A percentile compares a stretch with the other conserved stretches of the same genome.
phyloP scores from a whole-genome alignment of 2,329 filamentous ascomycete genomes.

The Fusarium fujikuroi region DNA sequence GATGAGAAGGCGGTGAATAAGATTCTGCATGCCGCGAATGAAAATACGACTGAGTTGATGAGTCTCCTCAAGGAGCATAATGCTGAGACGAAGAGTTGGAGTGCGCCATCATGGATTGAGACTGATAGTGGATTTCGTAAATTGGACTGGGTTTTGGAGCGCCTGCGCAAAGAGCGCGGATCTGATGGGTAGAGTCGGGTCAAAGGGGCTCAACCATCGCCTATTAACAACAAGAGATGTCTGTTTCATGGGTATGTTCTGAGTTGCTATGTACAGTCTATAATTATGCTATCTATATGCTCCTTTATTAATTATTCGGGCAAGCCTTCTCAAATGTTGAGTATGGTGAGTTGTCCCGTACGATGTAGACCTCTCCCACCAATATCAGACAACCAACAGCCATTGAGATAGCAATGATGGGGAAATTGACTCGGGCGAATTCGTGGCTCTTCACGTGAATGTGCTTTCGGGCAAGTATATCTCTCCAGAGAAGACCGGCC shows the following conservation, averaged over 20 bases:
- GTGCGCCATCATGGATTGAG: not conserved
- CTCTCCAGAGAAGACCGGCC: conserved; percentile 77
- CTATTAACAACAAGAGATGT: not conserved
- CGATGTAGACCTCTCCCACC: conserved; percentile 71
- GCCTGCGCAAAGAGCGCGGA: not conserved
- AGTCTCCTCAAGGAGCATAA: not conserved
- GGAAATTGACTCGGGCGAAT: conserved; percentile 75
- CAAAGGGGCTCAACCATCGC: not conserved
- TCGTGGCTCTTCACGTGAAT: conserved; percentile 72
- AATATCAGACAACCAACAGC: conserved; percentile 70
- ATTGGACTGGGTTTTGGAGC: not conserved
- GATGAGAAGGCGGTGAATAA: not conserved
- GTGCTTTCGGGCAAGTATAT: conserved; percentile 75
- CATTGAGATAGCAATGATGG: conserved; percentile 77
- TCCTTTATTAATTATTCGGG: not conserved
- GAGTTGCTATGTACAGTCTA: conserved; percentile 1
- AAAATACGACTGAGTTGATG: not conserved
- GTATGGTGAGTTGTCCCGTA: conserved; percentile 33
- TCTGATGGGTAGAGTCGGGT: not conserved
- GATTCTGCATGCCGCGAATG: not conserved
- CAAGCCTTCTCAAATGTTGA: conserved; percentile 1
- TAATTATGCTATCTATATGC: not conserved
- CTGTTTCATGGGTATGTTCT: not conserved
- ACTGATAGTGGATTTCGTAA: not conserved
- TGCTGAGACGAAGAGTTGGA: not conserved